A percentile compares a stretch with the other conserved stretches of the same genome.
Evolutionary conservation across 441 rosid genomes (phyloP).

Genomic region (Gossypium lobatum): DNA sequence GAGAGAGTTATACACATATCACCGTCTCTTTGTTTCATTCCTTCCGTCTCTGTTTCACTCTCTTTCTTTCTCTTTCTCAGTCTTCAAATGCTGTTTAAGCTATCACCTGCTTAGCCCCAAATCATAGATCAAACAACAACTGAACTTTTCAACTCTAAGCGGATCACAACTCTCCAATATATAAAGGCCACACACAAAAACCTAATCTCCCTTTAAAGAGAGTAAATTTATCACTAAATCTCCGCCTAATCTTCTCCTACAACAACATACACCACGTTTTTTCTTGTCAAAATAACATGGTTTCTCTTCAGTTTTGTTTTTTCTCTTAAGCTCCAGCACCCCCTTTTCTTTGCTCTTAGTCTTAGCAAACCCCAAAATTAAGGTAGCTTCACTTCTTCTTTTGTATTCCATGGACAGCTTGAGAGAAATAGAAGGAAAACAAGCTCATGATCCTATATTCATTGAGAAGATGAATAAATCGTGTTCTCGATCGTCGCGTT

Average conservation of each 20-base stretch:
- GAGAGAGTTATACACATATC: constrained; percentile 22
- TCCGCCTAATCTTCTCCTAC: constrained; percentile 23
- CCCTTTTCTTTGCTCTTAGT: constrained; percentile 8
- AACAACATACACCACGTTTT: background rate
- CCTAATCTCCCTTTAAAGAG: constrained; percentile 23
- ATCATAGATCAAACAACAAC: constrained; percentile 30
- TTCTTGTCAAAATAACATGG: constrained; percentile 10
- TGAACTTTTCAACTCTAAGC: constrained; percentile 23
- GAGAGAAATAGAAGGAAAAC: constrained; percentile 79
- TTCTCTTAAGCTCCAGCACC: constrained; percentile 16
- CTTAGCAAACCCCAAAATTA: background rate
- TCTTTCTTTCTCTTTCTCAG: constrained; percentile 3
- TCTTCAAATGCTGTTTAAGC: constrained; percentile 44
- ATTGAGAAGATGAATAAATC: constrained; percentile 22
- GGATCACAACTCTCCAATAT: constrained; percentile 41
- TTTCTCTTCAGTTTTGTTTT: constrained; percentile 18
- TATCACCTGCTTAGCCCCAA: constrained; percentile 38
- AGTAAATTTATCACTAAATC: constrained; percentile 19
- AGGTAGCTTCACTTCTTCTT: background rate
- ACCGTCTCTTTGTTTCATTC: constrained; percentile 20
- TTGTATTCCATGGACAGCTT: constrained; percentile 24
- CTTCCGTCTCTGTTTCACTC: constrained; percentile 3
- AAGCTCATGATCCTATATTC: constrained; percentile 57
- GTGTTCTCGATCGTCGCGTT: constrained; percentile 8
- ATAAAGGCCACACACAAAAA: constrained; percentile 8